Conservation (phyloP, 2,329 filamentous ascomycete genomes). For the Purpureocillium takamizusanense region DNA sequence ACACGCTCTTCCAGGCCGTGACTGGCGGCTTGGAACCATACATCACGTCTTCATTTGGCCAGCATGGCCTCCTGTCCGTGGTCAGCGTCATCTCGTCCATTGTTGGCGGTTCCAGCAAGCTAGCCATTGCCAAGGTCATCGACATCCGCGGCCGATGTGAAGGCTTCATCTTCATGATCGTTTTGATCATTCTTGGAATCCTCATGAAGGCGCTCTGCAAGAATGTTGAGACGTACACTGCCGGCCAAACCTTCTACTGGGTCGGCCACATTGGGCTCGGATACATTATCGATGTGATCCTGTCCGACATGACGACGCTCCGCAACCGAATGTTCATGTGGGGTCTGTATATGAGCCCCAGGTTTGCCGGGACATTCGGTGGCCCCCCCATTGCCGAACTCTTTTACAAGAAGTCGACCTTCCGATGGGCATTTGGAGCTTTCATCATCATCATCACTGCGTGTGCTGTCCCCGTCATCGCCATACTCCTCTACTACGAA, state of each 20-base stretch:
- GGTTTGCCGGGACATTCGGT: constrained; percentile 34
- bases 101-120: constrained; percentile 26
- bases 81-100: constrained; percentile 50
- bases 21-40: constrained; percentile 48
- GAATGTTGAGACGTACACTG: constrained; percentile 48
- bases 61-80: constrained; percentile 55
- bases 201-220: constrained; percentile 55
- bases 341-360: constrained; percentile 32
- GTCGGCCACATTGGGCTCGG: constrained; percentile 39
- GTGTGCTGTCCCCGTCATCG: constrained; percentile 27
- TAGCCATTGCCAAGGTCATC: constrained; percentile 37
- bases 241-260: constrained; percentile 55
- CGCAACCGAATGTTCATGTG: constrained; percentile 33
- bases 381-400: constrained; percentile 29
- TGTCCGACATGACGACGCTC: constrained; percentile 33
- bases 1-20: constrained; percentile 25
- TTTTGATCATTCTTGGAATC: constrained; percentile 41
- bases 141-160: constrained; percentile 40
- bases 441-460: constrained; percentile 54
- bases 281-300: constrained; percentile 31
- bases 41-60: constrained; percentile 55
- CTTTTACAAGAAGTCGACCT: constrained; percentile 27
- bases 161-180: constrained; percentile 31
- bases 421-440: constrained; percentile 46
- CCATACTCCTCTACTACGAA: constrained; percentile 24